phyloP scores from a whole-genome alignment of 768 basidiomycete species.

The Russula abietina region DNA sequence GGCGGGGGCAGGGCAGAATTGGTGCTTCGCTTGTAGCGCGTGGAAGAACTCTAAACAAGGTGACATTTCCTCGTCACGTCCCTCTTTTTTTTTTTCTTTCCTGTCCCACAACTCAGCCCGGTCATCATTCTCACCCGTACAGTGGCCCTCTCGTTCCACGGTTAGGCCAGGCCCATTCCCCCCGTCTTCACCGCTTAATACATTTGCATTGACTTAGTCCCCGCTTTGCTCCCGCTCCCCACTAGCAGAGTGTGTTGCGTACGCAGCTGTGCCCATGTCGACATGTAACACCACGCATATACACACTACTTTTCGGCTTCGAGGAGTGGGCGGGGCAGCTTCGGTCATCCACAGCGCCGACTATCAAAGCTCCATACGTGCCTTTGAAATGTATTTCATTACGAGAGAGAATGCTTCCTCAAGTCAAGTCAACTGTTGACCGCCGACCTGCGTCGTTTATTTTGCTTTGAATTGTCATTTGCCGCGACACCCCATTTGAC shows the following conservation, averaged over 20 bases:
- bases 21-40: conserved; percentile 19
- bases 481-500: conserved; percentile 15
- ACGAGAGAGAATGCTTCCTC: not conserved
- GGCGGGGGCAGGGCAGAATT: conserved; percentile 13
- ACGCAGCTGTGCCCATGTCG: not conserved
- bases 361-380: not conserved
- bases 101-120: not conserved
- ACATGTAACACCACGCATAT: not conserved
- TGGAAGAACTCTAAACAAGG: conserved; percentile 17
- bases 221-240: conserved; percentile 23
- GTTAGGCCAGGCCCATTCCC: not conserved
- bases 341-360: not conserved
- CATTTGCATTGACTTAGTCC: not conserved
- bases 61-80: conserved; percentile 13
- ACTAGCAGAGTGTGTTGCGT: not conserved
- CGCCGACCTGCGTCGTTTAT: too few relatives aligned
- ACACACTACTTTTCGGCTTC: not conserved
- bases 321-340: not conserved
- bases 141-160: not conserved
- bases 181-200: conserved; percentile 13
- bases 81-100: not conserved
- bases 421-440: too few relatives aligned
- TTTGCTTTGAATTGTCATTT: conserved; percentile 15
- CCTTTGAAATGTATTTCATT: not conserved
- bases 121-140: not conserved